phyloP scores from a whole-genome alignment of 805 yeast species.

The Barnettozyma pratensis region DNA sequence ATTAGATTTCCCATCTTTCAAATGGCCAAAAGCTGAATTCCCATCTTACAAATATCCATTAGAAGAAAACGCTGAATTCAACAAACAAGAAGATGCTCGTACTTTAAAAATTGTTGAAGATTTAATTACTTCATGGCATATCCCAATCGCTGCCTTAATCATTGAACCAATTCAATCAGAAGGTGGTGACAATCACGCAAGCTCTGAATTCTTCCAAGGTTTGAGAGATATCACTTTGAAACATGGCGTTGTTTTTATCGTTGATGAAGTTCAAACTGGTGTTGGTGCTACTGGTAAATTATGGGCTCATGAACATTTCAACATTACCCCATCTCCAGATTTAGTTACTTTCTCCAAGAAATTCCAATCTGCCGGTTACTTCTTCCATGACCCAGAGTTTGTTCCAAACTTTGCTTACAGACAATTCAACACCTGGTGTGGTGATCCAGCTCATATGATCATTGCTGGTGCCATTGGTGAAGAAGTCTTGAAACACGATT shows the following conservation, averaged over 20 bases:
- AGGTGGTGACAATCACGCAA: constrained; percentile 90
- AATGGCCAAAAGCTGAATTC: constrained; percentile 96
- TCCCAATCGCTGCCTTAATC: constrained; percentile 83
- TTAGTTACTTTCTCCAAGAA: constrained; percentile 83
- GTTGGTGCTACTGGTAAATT: constrained; percentile 80
- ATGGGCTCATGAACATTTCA: constrained; percentile 89
- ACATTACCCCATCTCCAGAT: constrained; percentile 71
- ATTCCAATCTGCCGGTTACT: constrained; percentile 87
- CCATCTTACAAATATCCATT: constrained; percentile 84
- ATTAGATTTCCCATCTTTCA: constrained; percentile 85
- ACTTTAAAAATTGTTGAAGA: constrained; percentile 75
- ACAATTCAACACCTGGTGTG: constrained; percentile 93
- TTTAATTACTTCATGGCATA: constrained; percentile 58
- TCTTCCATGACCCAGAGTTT: constrained; percentile 67
- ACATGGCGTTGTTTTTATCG: constrained; percentile 65
- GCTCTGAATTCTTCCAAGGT: constrained; percentile 74
- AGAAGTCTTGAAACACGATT: constrained; percentile 57
- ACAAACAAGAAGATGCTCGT: constrained; percentile 73
- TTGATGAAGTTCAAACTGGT: constrained; percentile 90
- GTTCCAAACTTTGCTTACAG: constrained; percentile 77
- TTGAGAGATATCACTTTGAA: constrained; percentile 69
- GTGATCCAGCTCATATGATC: constrained; percentile 79
- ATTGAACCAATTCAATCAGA: constrained; percentile 91
- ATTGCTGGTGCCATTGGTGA: constrained; percentile 68
- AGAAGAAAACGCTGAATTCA: constrained; percentile 55